Evolutionary conservation across 2,329 filamentous ascomycete genomes (phyloP).

Genomic region (Aspergillus intermedius): DNA sequence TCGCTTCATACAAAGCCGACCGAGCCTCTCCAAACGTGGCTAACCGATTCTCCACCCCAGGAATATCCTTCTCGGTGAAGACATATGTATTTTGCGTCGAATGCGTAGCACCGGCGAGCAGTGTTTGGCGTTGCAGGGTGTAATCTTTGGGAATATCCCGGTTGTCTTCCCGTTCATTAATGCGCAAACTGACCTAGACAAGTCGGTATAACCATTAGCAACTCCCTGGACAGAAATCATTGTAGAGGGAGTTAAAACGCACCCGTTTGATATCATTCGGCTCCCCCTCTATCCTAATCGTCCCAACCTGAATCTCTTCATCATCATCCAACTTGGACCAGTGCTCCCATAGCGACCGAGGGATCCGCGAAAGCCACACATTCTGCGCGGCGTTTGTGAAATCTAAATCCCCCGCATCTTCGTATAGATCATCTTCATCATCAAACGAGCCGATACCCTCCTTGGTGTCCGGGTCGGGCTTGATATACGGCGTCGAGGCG

Average conservation of each 20-base stretch:
- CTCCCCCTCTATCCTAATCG: slow-evolving; percentile 55
- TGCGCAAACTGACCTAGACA: slow-evolving; percentile 60
- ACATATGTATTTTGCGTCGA: slow-evolving; percentile 75
- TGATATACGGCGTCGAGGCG: slow-evolving; percentile 31
- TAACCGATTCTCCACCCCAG: slow-evolving; percentile 57
- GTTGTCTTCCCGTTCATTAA: slow-evolving; percentile 63
- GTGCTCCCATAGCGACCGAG: slow-evolving; percentile 71
- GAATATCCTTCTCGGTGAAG: slow-evolving; percentile 89
- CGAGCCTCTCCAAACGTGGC: slow-evolving; percentile 39
- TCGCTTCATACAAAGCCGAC: slow-evolving; percentile 41
- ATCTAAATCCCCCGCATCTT: slow-evolving; percentile 59
- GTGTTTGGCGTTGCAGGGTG: slow-evolving; percentile 63
- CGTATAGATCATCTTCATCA: slow-evolving; percentile 63
- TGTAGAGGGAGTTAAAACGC: slow-evolving; percentile 5
- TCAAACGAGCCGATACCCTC: slow-evolving; percentile 27
- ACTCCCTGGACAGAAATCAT: not conserved
- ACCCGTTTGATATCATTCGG: slow-evolving; percentile 48
- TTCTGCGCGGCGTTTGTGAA: slow-evolving; percentile 45
- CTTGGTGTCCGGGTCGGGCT: slow-evolving; percentile 36
- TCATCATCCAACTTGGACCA: slow-evolving; percentile 73
- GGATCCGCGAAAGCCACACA: slow-evolving; percentile 69
- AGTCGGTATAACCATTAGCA: slow-evolving; percentile 14
- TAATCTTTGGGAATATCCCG: slow-evolving; percentile 81
- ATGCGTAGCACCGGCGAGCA: slow-evolving; percentile 38
- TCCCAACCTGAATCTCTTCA: slow-evolving; percentile 74